phyloP scores from a whole-genome alignment of 2,329 filamentous ascomycete genomes.

The Xylaria sp. region DNA sequence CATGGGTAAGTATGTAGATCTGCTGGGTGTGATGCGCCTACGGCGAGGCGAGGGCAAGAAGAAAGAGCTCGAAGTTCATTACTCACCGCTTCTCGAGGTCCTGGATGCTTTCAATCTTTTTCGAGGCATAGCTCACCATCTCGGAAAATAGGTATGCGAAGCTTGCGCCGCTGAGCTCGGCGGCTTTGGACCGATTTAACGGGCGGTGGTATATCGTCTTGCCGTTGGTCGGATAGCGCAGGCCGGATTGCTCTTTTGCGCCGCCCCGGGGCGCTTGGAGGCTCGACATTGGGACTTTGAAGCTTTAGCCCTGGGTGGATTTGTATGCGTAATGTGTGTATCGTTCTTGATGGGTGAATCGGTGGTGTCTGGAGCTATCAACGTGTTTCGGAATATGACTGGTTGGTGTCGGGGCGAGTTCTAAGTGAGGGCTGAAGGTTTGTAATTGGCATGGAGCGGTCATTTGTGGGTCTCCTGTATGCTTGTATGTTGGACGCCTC shows the following conservation, averaged over 20 bases:
- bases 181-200: constrained; percentile 84
- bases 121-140: constrained; percentile 95
- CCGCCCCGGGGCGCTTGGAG: constrained; percentile 53
- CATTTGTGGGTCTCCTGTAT: not conserved
- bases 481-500: no score
- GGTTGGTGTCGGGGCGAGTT: not conserved
- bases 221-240: constrained; percentile 88
- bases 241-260: constrained; percentile 61
- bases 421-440: not conserved
- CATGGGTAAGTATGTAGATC: not conserved
- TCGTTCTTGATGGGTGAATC: constrained; percentile 2
- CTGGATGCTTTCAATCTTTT: constrained; percentile 86
- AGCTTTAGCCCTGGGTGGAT: not conserved
- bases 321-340: not conserved
- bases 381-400: not conserved
- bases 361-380: not conserved
- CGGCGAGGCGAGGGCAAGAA: not conserved
- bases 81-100: constrained; percentile 87
- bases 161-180: constrained; percentile 88
- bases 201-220: constrained; percentile 99
- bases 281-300: constrained; percentile 53
- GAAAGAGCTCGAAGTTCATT: not conserved
- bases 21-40: not conserved
- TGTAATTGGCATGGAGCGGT: constrained; percentile 1
- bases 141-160: constrained; percentile 97